These are phyloP conservation scores for Gonapodya sp. DNA, from an alignment of 192 early-diverging fungal genomes.

Conservation along the genomic window DNA sequence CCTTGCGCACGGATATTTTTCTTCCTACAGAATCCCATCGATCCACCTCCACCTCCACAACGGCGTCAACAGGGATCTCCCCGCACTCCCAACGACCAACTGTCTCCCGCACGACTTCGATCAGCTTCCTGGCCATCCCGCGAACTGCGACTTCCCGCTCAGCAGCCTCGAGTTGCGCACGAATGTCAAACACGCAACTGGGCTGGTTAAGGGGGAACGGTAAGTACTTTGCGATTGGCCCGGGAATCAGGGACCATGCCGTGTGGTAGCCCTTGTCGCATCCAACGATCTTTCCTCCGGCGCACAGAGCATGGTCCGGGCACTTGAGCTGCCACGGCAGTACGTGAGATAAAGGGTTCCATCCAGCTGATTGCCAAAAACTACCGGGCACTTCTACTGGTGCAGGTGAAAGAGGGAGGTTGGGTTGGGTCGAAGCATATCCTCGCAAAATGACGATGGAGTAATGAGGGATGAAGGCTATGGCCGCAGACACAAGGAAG, in stretches of 20 bases:
- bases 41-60: neutral
- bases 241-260: neutral
- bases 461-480: neutral
- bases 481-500: neutral
- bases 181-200: neutral
- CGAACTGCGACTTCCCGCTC: neutral
- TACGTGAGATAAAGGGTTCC: neutral
- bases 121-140: neutral
- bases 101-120: neutral
- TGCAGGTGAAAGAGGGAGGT: neutral
- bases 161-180: neutral
- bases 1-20: neutral
- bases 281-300: neutral
- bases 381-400: neutral
- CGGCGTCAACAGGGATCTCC: neutral
- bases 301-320: neutral
- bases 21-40: neutral
- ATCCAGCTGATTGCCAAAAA: neutral
- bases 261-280: neutral
- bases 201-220: constrained; percentile 11
- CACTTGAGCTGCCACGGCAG: neutral
- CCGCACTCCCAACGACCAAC: neutral
- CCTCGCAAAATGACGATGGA: neutral
- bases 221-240: neutral
- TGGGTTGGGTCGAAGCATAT: neutral